These are phyloP conservation scores for Tolypocladium endophyticum DNA, from an alignment of 2,329 filamentous ascomycete genomes.

Conservation along the genomic window DNA sequence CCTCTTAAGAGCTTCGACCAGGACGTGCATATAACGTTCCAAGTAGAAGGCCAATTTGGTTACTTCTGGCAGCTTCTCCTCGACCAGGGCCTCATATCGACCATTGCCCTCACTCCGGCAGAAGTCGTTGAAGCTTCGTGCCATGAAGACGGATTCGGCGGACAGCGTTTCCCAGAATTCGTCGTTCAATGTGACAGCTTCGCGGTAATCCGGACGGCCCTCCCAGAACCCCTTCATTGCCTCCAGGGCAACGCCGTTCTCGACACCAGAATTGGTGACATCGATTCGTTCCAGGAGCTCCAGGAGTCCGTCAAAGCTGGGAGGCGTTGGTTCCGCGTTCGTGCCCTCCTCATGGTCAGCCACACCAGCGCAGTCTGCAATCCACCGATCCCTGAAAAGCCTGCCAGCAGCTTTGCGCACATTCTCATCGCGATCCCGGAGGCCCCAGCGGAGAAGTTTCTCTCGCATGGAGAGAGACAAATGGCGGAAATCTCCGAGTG, in stretches of 20 bases:
- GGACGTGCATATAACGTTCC: conserved; percentile 63
- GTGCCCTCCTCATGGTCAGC: conserved; percentile 48
- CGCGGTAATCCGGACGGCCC: conserved; percentile 71
- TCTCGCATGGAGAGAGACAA: conserved; percentile 89
- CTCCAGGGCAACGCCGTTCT: conserved; percentile 82
- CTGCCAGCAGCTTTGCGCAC: conserved; percentile 86
- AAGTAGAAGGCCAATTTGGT: conserved; percentile 83
- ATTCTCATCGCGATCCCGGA: conserved; percentile 87
- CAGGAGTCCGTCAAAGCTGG: conserved; percentile 71
- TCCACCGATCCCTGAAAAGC: conserved; percentile 92
- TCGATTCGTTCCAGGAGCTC: conserved; percentile 93
- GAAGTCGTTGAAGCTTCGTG: conserved; percentile 88
- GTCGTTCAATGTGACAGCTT: conserved; percentile 61
- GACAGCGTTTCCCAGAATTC: conserved; percentile 71
- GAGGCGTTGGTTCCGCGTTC: conserved; percentile 45
- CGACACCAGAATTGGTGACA: conserved; percentile 78
- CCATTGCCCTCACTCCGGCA: conserved; percentile 65
- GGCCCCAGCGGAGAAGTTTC: conserved; percentile 87
- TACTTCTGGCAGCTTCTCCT: conserved; percentile 92
- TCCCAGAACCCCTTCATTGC: conserved; percentile 98
- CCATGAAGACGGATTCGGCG: conserved; percentile 82
- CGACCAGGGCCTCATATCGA: conserved; percentile 64
- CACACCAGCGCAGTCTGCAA: conserved; percentile 79
- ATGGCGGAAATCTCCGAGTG: conserved; percentile 87
- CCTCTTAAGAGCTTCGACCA: conserved; percentile 54